phyloP scores from a whole-genome alignment of 495 filamentous ascomycete genomes.

The Cercophora sp. region DNA sequence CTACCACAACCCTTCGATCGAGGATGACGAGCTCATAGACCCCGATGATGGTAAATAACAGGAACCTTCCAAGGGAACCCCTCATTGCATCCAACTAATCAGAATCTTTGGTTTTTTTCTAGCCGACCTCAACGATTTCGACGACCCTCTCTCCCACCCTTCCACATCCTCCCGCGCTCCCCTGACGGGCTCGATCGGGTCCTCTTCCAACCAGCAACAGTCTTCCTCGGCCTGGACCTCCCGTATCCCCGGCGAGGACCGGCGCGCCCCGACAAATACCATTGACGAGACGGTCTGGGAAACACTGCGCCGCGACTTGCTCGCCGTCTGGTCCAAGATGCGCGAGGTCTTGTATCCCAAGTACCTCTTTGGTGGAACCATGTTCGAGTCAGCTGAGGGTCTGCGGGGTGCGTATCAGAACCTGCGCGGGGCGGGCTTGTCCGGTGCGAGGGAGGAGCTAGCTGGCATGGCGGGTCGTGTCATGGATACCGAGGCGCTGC shows the following conservation, averaged over 20 bases:
- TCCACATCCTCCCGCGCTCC: constrained; percentile 65
- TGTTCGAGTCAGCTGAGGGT: constrained; percentile 56
- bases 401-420: constrained; percentile 52
- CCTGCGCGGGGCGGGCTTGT: constrained; percentile 44
- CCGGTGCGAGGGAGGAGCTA: constrained; percentile 60
- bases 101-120: background rate
- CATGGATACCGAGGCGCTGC: constrained; percentile 61
- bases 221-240: constrained; percentile 57
- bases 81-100: background rate
- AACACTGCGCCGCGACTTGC: constrained; percentile 82
- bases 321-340: constrained; percentile 97
- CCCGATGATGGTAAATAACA: constrained; percentile 75
- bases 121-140: constrained; percentile 84
- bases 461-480: constrained; percentile 54
- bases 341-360: constrained; percentile 95
- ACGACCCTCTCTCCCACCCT: constrained; percentile 66
- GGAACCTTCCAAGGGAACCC: background rate
- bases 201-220: constrained; percentile 33
- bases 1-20: constrained; percentile 66
- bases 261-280: constrained; percentile 85
- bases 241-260: constrained; percentile 87
- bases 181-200: constrained; percentile 74
- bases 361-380: constrained; percentile 80
- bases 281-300: constrained; percentile 98
- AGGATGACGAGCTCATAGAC: constrained; percentile 86